These are phyloP conservation scores for Colletotrichum salicis DNA, from an alignment of 2,329 filamentous ascomycete genomes.

Conservation along the genomic window DNA sequence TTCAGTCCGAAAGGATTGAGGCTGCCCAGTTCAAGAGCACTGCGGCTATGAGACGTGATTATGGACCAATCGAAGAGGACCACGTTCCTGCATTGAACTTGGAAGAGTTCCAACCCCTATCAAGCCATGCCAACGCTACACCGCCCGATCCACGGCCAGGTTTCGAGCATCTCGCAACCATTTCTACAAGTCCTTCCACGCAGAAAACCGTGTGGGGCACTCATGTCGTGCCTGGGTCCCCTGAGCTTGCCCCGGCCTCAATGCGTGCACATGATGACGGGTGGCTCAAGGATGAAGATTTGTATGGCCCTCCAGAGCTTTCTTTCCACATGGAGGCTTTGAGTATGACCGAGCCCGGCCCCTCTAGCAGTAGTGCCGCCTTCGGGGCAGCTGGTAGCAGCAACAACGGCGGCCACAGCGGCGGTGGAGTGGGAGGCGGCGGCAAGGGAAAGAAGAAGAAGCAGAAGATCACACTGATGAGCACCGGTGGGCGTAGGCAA, in stretches of 20 bases:
- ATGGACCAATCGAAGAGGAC: slow-evolving; percentile 53
- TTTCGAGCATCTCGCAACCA: slow-evolving; percentile 76
- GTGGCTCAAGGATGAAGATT: slow-evolving; percentile 85
- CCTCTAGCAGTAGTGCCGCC: slow-evolving; percentile 33
- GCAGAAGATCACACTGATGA: slow-evolving; percentile 79
- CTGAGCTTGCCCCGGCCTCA: slow-evolving; percentile 54
- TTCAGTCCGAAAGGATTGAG: slow-evolving; percentile 84
- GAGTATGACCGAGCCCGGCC: slow-evolving; percentile 46
- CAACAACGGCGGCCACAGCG: slow-evolving; percentile 40
- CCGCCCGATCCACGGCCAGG: slow-evolving; percentile 68
- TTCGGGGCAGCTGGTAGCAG: slow-evolving; percentile 11
- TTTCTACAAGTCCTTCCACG: slow-evolving; percentile 83
- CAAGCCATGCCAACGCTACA: slow-evolving; percentile 59
- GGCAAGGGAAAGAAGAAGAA: slow-evolving; percentile 74
- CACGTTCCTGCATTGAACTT: slow-evolving; percentile 57
- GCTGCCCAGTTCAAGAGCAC: slow-evolving; percentile 72
- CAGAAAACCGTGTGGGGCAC: slow-evolving; percentile 95
- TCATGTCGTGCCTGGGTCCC: slow-evolving; percentile 69
- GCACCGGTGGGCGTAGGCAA: slow-evolving; percentile 67
- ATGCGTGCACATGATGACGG: slow-evolving; percentile 72
- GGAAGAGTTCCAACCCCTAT: slow-evolving; percentile 74
- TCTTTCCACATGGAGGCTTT: slow-evolving; percentile 68
- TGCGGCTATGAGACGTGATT: slow-evolving; percentile 52
- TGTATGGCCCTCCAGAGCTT: slow-evolving; percentile 71
- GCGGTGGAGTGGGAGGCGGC: slow-evolving; percentile 41